A percentile compares a stretch with the other conserved stretches of the same genome.
Conservation (phyloP, 1,139 yeast species). For the Suhomyces panamericanus region DNA sequence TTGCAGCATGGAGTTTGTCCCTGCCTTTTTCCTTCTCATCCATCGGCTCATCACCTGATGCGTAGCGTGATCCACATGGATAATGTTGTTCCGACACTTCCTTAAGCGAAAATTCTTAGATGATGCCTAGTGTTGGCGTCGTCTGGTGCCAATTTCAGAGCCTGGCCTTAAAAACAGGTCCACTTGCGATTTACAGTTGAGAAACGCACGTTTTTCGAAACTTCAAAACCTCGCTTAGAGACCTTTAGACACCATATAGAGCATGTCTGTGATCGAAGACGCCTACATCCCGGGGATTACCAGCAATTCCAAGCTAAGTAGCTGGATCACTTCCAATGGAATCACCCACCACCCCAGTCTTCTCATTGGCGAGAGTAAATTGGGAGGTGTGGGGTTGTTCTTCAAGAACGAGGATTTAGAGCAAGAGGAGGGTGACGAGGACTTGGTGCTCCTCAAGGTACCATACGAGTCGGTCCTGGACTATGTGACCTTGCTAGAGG, state of each 20-base stretch:
- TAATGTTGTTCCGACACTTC: background rate
- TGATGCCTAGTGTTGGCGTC: background rate
- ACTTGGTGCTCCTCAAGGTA: conserved; percentile 15
- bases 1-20: too few relatives aligned
- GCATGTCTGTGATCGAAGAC: conserved; percentile 6
- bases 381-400: conserved; percentile 42
- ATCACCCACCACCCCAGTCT: conserved; percentile 20
- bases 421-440: conserved; percentile 9
- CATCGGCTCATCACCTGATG: background rate
- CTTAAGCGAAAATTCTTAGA: background rate
- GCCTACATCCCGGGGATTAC: conserved; percentile 18
- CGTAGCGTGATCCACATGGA: background rate
- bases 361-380: conserved; percentile 23
- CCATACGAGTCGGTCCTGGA: conserved; percentile 28
- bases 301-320: conserved; percentile 9
- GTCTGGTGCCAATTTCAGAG: background rate
- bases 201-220: conserved; percentile 2
- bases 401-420: conserved; percentile 12
- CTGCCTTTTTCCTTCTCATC: too few relatives aligned
- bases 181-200: background rate
- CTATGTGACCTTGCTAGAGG: conserved; percentile 29
- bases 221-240: conserved; percentile 1
- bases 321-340: conserved; percentile 17
- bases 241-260: background rate
- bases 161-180: background rate